Conservation (phyloP, 2,329 filamentous ascomycete species). For the Leptographium lundbergii region DNA sequence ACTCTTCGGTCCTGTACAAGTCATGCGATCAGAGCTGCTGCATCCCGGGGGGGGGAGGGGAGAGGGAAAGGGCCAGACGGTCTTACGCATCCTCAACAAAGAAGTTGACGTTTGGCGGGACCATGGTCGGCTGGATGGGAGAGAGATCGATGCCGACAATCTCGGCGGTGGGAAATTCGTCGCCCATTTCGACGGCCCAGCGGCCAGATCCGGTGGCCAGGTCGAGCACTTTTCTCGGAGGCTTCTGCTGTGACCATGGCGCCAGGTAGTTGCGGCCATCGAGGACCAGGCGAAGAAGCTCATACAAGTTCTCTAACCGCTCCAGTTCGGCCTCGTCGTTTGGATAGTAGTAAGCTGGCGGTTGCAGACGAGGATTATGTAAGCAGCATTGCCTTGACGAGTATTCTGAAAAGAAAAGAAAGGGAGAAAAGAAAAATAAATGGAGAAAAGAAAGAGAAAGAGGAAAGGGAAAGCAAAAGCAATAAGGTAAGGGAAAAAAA, state of each 20-base stretch:
- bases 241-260: conserved; percentile 16
- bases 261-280: conserved; percentile 19
- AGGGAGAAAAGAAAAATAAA: too few relatives aligned
- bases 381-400: background rate
- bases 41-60: background rate
- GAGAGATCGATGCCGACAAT: conserved; percentile 55
- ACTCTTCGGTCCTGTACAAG: conserved; percentile 26
- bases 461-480: too few relatives aligned
- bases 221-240: conserved; percentile 20
- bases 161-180: conserved; percentile 43
- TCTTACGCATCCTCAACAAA: conserved; percentile 51
- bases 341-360: conserved; percentile 21
- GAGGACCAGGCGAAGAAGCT: conserved; percentile 18
- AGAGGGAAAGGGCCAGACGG: conserved; percentile 1
- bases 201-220: conserved; percentile 41
- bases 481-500: too few relatives aligned
- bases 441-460: background rate
- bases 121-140: conserved; percentile 50
- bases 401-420: too few relatives aligned
- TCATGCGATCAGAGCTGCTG: background rate
- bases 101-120: conserved; percentile 64
- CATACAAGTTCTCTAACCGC: conserved; percentile 19
- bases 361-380: background rate
- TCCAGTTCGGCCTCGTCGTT: conserved; percentile 21
- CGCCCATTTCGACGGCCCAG: conserved; percentile 58